These are phyloP conservation scores for Botryotinia calthae DNA, from an alignment of 2,329 filamentous ascomycete species.

Conservation along the genomic window DNA sequence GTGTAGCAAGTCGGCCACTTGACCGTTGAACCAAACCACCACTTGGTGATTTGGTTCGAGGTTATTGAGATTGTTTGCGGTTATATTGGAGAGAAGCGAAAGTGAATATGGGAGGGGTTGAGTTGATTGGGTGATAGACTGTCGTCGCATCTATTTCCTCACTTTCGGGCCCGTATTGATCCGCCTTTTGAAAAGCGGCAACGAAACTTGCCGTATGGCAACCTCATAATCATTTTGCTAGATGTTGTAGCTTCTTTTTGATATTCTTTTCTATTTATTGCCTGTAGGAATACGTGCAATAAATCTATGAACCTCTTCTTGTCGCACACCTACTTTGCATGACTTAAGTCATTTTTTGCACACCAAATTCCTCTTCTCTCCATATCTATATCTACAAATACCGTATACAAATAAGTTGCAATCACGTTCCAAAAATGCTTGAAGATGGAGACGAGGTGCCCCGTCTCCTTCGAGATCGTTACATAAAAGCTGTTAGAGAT, in stretches of 20 bases:
- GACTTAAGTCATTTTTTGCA: not conserved
- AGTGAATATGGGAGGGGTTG: not conserved
- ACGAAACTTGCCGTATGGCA: not conserved
- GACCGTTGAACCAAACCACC: not conserved
- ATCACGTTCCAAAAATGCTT: not conserved
- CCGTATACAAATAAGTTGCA: not conserved
- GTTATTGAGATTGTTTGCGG: not conserved
- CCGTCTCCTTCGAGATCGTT: constrained; percentile 3
- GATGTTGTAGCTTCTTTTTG: too few species aligned
- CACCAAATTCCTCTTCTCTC: not conserved
- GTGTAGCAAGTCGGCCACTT: not conserved
- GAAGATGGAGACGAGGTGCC: not conserved
- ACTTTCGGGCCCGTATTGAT: not conserved
- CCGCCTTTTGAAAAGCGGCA: not conserved
- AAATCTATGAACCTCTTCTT: too few species aligned
- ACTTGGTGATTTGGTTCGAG: not conserved
- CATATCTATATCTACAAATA: not conserved
- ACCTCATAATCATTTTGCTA: not conserved
- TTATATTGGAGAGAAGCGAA: not conserved
- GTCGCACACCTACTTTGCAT: not conserved
- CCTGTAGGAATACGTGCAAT: not conserved
- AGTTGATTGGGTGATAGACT: not conserved
- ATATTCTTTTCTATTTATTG: not conserved
- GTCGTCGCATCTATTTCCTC: not conserved
- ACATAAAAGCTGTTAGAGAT: constrained; percentile 4